Evolutionary conservation across 306 rosid genomes (phyloP).

Genomic region (Heteromeles arbutifolia): DNA sequence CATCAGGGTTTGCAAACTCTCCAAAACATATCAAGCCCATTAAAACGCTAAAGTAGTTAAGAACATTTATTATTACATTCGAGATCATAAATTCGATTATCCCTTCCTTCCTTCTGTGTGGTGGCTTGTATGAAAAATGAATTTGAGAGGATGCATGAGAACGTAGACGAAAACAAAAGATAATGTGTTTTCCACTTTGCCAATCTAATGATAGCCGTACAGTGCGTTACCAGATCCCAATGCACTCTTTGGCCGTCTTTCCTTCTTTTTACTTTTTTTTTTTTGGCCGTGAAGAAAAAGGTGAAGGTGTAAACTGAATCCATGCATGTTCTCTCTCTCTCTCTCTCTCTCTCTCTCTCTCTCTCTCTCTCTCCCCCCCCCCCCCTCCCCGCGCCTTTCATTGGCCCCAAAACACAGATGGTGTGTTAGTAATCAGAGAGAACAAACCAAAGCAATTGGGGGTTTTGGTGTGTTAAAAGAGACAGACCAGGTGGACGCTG

Average conservation of each 20-base stretch:
- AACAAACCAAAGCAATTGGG: conserved; percentile 23
- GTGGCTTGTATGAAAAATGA: not conserved
- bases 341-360: too few species aligned
- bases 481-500: conserved; percentile 24
- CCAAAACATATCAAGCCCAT: too few species aligned
- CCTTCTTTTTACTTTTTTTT: conserved; percentile 17
- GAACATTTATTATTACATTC: too few species aligned
- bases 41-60: too few species aligned
- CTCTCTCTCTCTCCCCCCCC: too few species aligned
- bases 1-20: too few species aligned
- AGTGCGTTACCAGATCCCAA: conserved; percentile 46
- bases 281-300: conserved; percentile 30
- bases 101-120: too few species aligned
- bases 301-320: conserved; percentile 30
- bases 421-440: not conserved
- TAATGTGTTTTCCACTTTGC: conserved; percentile 8
- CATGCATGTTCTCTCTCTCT: conserved; percentile 23
- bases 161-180: not conserved
- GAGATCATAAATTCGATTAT: too few species aligned
- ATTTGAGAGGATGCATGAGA: not conserved
- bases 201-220: conserved; percentile 31
- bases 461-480: conserved; percentile 11
- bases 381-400: too few species aligned
- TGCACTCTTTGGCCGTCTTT: conserved; percentile 24
- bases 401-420: too few species aligned